Conservation (phyloP, 2,329 filamentous ascomycete species). For the Stenocarpella maydis region DNA sequence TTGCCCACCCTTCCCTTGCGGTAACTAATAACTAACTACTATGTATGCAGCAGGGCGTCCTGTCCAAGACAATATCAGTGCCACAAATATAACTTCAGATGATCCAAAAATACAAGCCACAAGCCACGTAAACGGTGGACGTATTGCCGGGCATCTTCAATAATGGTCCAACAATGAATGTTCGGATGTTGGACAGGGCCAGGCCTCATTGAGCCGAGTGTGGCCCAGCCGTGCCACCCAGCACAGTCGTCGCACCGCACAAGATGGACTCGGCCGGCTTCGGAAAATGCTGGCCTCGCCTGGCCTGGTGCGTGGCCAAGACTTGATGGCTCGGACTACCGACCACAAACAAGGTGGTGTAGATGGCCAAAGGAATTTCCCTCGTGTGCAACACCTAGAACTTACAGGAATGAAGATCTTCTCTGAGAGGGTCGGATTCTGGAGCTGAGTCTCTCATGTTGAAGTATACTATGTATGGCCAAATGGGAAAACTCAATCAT, state of each 20-base stretch:
- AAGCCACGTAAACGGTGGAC: constrained; percentile 13
- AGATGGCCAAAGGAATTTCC: not conserved
- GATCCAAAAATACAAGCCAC: constrained; percentile 27
- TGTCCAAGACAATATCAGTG: constrained; percentile 14
- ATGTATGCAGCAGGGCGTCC: not conserved
- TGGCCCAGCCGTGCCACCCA: not conserved
- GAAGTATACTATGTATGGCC: constrained; percentile 15
- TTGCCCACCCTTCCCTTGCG: not conserved
- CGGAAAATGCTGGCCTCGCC: not conserved
- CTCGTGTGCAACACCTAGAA: not conserved
- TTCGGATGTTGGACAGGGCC: constrained; percentile 23
- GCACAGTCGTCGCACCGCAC: constrained; percentile 8
- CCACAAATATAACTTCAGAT: constrained; percentile 21
- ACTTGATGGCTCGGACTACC: constrained; percentile 1
- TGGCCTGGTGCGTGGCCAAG: not conserved
- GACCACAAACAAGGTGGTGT: not conserved
- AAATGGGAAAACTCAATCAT: constrained; percentile 13
- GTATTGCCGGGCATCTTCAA: not conserved
- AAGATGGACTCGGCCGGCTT: constrained; percentile 1
- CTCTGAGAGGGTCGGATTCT: constrained; percentile 15
- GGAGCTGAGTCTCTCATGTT: constrained; percentile 3
- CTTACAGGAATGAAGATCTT: not conserved
- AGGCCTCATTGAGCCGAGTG: not conserved
- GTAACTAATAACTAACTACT: not conserved
- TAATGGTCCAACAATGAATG: not conserved